These are phyloP conservation scores for Silybum marianum DNA, from an alignment of 129 eudicot species.

Conservation along the genomic window DNA sequence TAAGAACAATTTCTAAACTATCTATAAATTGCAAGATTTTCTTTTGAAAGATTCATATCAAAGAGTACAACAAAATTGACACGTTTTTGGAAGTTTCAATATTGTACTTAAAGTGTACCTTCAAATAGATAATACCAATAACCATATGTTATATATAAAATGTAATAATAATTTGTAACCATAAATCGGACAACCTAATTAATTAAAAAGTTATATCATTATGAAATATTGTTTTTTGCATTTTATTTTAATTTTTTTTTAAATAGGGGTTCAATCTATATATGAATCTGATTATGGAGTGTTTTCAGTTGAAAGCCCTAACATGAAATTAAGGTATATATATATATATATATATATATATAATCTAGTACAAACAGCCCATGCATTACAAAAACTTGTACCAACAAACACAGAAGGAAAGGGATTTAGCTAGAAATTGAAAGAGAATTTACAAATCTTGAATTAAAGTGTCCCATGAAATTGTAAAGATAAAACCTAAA, in stretches of 20 bases:
- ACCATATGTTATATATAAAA: no score
- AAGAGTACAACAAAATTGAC: not conserved
- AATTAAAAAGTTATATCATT: no score
- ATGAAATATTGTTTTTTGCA: not conserved
- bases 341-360: not conserved
- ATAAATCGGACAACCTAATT: not conserved
- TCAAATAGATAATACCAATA: no score
- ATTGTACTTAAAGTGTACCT: no score
- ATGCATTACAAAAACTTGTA: slow-evolving; percentile 3
- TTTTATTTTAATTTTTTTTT: no score
- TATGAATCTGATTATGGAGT: not conserved
- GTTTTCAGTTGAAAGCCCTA: not conserved
- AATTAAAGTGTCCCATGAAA: slow-evolving; percentile 26
- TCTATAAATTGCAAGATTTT: no score
- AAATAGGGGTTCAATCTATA: not conserved
- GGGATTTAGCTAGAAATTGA: slow-evolving; percentile 13
- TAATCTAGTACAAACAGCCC: not conserved
- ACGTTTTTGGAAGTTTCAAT: not conserved
- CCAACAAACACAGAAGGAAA: not conserved
- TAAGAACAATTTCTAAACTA: no score
- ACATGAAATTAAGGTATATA: not conserved
- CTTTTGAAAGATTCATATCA: no score
- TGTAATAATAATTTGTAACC: no score
- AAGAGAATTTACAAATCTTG: slow-evolving; percentile 39
- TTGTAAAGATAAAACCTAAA: slow-evolving; percentile 28